Evolutionary conservation across 1,284 basidiomycete genomes (phyloP).

Genomic region (Phylloporus sp.): DNA sequence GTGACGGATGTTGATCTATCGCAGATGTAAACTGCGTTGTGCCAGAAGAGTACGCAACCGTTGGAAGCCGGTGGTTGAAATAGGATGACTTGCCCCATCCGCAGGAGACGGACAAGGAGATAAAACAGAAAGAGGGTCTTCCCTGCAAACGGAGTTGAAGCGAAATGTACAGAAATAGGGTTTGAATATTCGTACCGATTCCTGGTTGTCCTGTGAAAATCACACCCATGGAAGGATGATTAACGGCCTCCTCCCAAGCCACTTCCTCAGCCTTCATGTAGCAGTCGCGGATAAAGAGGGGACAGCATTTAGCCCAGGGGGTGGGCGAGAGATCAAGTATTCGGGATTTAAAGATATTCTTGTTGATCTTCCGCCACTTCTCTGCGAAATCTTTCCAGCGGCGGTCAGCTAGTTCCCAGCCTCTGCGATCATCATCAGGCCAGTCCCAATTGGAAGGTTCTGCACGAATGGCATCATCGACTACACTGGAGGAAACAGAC

Average conservation of each 20-base stretch:
- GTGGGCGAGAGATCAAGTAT: neutral
- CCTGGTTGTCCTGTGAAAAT: neutral
- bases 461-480: neutral
- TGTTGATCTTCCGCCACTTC: neutral
- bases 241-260: neutral
- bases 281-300: neutral
- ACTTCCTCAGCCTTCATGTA: neutral
- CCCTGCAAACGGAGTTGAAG: neutral
- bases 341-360: neutral
- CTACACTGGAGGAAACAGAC: neutral
- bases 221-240: neutral
- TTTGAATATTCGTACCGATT: neutral
- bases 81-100: neutral
- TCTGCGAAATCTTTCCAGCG: neutral
- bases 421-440: neutral
- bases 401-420: neutral
- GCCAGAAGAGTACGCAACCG: neutral
- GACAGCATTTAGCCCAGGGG: neutral
- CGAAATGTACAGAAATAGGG: neutral
- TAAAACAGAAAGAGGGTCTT: neutral
- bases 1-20: neutral
- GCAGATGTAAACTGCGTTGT: neutral
- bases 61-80: neutral
- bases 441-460: neutral
- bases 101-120: neutral